Evolutionary conservation across 2,329 filamentous ascomycete genomes (phyloP).

Genomic region (Fusarium siculi): DNA sequence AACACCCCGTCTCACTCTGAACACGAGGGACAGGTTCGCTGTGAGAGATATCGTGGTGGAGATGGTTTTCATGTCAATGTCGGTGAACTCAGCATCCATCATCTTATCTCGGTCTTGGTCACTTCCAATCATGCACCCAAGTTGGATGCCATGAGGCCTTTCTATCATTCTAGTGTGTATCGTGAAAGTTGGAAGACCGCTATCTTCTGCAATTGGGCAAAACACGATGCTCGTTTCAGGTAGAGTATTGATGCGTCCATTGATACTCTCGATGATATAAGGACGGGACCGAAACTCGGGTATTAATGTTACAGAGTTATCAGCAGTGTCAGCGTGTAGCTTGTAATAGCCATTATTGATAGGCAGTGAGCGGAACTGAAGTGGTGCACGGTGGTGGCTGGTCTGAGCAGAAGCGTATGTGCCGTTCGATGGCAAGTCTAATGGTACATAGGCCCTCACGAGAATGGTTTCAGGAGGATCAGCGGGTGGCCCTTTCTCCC

Average conservation of each 20-base stretch:
- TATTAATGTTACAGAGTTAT: not conserved
- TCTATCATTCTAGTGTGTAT: not conserved
- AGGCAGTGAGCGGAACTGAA: conserved; percentile 4
- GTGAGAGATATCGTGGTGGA: not conserved
- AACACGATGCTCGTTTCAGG: not conserved
- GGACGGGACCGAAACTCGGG: not conserved
- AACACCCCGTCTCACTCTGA: not conserved
- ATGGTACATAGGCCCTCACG: conserved; percentile 2
- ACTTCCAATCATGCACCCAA: not conserved
- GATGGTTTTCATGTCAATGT: not conserved
- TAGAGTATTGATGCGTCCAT: not conserved
- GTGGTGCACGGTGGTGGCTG: not conserved
- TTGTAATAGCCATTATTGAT: not conserved
- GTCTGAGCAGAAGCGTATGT: not conserved
- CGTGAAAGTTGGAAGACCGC: not conserved
- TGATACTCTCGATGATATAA: not conserved
- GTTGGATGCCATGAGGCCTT: not conserved
- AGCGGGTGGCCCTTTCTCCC: conserved; percentile 7
- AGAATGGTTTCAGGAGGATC: conserved; percentile 13
- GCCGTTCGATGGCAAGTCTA: not conserved
- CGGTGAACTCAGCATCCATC: not conserved
- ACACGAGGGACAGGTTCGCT: not conserved
- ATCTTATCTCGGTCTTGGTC: not conserved
- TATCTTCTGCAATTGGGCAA: accelerated
- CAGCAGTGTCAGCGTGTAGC: not conserved